Evolutionary conservation across 148 eudicot species (phyloP).

Genomic region (Persicaria tinctoria): DNA sequence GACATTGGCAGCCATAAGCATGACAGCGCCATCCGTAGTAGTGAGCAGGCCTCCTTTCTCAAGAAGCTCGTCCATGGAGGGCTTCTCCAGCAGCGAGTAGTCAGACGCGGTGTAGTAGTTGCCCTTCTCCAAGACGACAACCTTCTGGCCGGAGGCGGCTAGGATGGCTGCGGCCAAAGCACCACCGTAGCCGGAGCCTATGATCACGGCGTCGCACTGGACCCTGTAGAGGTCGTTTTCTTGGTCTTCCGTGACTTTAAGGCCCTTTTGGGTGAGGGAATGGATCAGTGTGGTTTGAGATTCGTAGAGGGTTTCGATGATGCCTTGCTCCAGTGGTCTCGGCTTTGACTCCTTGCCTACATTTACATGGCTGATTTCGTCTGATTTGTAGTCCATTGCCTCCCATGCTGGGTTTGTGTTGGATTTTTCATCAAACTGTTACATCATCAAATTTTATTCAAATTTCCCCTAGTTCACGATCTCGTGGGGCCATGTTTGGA

Average conservation of each 20-base stretch:
- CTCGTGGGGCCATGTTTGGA: too few species aligned
- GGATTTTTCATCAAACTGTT: conserved; percentile 43
- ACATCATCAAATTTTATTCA: neutral
- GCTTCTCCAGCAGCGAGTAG: conserved; percentile 52
- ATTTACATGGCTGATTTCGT: conserved; percentile 12
- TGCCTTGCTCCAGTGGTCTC: conserved; percentile 47
- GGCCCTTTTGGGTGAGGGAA: conserved; percentile 40
- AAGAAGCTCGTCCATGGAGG: conserved; percentile 44
- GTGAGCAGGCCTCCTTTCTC: conserved; percentile 41
- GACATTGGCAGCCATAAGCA: conserved; percentile 45
- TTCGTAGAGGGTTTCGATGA: conserved; percentile 40
- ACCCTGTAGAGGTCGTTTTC: conserved; percentile 26
- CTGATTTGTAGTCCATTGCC: conserved; percentile 49
- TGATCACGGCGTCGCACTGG: conserved; percentile 51
- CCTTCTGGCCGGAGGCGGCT: conserved; percentile 51
- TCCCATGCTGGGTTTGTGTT: conserved; percentile 48
- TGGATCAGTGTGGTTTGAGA: conserved; percentile 23
- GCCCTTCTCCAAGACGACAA: conserved; percentile 64
- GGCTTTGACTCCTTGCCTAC: conserved; percentile 11
- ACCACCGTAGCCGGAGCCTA: conserved; percentile 73
- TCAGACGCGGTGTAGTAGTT: conserved; percentile 43
- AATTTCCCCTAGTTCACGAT: too few species aligned
- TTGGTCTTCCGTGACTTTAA: conserved; percentile 31
- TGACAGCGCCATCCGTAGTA: conserved; percentile 37
- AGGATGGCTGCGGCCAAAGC: conserved; percentile 67